A percentile compares a stretch with the other conserved stretches of the same genome.
phyloP scores from a whole-genome alignment of 495 filamentous ascomycete genomes.

The Podospora sp. region DNA sequence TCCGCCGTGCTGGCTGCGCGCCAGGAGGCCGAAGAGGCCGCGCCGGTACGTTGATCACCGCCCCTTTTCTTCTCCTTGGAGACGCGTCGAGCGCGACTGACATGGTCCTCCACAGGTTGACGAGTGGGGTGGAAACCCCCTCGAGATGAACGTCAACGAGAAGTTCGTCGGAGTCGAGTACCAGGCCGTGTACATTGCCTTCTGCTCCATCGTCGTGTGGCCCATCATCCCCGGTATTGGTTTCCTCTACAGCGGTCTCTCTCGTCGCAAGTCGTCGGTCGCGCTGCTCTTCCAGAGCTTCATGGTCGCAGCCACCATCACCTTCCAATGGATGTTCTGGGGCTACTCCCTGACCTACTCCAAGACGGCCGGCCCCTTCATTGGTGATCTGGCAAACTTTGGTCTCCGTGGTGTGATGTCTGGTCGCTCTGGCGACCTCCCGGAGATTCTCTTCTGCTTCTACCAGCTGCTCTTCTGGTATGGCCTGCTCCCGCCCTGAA shows the following conservation, averaged over 20 bases:
- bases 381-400: slow-evolving; percentile 85
- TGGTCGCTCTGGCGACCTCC: slow-evolving; percentile 62
- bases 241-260: slow-evolving; percentile 94
- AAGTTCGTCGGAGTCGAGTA: slow-evolving; percentile 16
- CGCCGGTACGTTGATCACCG: neutral
- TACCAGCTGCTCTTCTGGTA: slow-evolving; percentile 46
- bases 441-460: slow-evolving; percentile 79
- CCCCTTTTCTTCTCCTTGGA: neutral
- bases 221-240: slow-evolving; percentile 76
- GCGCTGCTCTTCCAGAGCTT: slow-evolving; percentile 79
- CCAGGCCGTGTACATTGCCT: slow-evolving; percentile 16
- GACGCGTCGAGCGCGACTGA: neutral
- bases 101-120: neutral
- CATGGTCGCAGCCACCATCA: slow-evolving; percentile 57
- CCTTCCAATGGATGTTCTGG: slow-evolving; percentile 96
- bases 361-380: slow-evolving; percentile 77
- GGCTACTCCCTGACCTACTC: slow-evolving; percentile 91
- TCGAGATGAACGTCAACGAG: slow-evolving; percentile 21
- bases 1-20: slow-evolving; percentile 9
- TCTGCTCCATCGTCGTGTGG: slow-evolving; percentile 21
- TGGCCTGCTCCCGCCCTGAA: neutral
- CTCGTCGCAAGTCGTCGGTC: slow-evolving; percentile 88
- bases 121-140: slow-evolving; percentile 19
- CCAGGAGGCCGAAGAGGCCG: slow-evolving; percentile 13
- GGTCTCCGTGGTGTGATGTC: slow-evolving; percentile 18